Base-by-base conservation (phyloP, 2,329 filamentous ascomycete genomes). In the Septoria linicola region DNA sequence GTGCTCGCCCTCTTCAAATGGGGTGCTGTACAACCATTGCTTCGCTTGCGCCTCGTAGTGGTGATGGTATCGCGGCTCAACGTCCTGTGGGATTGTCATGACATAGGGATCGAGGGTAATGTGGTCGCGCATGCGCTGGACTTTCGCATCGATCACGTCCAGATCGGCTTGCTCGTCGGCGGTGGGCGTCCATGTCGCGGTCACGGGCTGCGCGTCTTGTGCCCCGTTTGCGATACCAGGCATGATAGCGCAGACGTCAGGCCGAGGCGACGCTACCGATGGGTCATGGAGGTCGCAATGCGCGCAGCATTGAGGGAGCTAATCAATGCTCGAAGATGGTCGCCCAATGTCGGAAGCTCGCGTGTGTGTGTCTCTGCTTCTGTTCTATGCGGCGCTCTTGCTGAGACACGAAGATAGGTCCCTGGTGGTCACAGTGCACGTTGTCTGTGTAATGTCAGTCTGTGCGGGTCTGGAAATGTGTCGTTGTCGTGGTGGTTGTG, bases 1-100 rank as follows among this genome's bases (percentile, higher is more conserved):
- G 60, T 82, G 76, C 66, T 85, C 82, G 56, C 77, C 70, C n/a
- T 49, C 37, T 43, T 70, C 67, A 66, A 83, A 85, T 3, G 80
- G 76, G 2, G 76, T 76, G 49, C 77, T 72, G 23, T 59, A 54
- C 54, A 70, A 71, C 73, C 73, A 77, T 52, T 64, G 51, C 8
- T 53, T 66, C 59, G 51, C 68, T 63, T 61, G 72, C 63, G 54
- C 67, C 30, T 66, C 64, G n/a, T 71, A 72, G 46, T 66, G 63
- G 50, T 76, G 72, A 47, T 68, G 67, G 57, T 73, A 76, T 35
- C 61, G 60, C 3, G 69, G 68, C 37, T 73, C 61, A 31, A 57
- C 55, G 44, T 76, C 65, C 23, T 74, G 73, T 10, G 73, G 73
- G n/a, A 75, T 73, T 4, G 73, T 74, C 40, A 76, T 64, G 36